Evolutionary conservation across 805 yeast species (phyloP).

Genomic region (Myxozyma sirexii): DNA sequence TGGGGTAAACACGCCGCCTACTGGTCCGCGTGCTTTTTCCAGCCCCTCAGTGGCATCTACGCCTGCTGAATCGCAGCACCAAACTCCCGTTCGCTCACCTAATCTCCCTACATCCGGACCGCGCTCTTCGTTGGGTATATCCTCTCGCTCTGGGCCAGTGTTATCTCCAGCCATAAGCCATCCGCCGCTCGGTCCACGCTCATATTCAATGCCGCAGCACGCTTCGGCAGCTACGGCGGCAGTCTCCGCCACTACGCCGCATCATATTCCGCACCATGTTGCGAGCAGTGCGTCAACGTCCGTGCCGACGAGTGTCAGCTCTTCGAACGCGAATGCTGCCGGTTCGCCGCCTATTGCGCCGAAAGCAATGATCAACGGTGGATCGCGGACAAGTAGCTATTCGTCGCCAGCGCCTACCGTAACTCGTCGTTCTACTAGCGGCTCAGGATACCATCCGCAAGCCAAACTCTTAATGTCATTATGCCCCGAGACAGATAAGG

Average conservation of each 20-base stretch:
- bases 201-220: conserved; percentile 13
- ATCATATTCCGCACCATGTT: conserved; percentile 2
- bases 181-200: conserved; percentile 21
- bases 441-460: not conserved
- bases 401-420: not conserved
- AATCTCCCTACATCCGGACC: not conserved
- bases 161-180: not conserved
- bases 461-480: conserved; percentile 27
- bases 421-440: conserved; percentile 3
- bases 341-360: conserved; percentile 28
- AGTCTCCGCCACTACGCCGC: not conserved
- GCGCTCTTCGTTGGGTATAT: not conserved
- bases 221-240: not conserved
- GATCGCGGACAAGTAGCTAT: conserved; percentile 6
- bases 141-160: not conserved
- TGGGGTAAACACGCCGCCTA: conserved; percentile 1
- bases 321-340: not conserved
- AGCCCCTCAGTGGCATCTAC: not conserved
- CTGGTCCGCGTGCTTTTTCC: conserved; percentile 7
- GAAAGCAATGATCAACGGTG: conserved; percentile 26
- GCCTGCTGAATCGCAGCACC: not conserved
- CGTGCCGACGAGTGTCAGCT: not conserved
- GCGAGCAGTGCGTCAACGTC: not conserved
- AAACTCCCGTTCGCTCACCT: conserved; percentile 5
- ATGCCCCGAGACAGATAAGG: conserved; percentile 28